Conservation (phyloP, 129 eudicot genomes). For the Chrysanthemum lavandulifolium region DNA sequence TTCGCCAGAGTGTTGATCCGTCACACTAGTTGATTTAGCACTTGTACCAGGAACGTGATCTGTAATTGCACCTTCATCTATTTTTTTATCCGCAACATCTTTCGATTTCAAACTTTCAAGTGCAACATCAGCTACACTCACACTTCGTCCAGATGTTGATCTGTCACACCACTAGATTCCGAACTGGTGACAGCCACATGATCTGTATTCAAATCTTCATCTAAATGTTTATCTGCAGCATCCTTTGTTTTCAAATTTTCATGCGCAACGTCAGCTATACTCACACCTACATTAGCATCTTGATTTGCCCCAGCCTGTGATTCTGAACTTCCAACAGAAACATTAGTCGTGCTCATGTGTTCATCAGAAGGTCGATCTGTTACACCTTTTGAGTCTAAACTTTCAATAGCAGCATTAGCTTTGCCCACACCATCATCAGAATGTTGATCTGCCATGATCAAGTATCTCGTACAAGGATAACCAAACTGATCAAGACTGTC, state of each 20-base stretch:
- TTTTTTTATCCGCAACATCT: slow-evolving; percentile 6
- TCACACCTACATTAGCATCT: slow-evolving; percentile 21
- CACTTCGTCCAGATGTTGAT: slow-evolving; percentile 14
- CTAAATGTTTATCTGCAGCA: slow-evolving; percentile 6
- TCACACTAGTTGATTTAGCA: background rate
- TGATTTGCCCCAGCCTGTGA: background rate
- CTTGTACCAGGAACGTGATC: background rate
- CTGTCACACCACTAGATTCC: background rate
- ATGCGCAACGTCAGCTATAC: slow-evolving; percentile 4
- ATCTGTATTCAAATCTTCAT: background rate
- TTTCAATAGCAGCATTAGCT: background rate
- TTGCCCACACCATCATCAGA: slow-evolving; percentile 43
- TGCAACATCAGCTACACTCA: background rate
- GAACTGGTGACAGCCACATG: no score
- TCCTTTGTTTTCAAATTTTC: slow-evolving; percentile 2
- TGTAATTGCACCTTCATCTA: background rate
- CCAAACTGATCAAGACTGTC: background rate
- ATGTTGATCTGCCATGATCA: slow-evolving; percentile 58
- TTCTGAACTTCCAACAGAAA: background rate
- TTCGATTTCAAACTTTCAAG: background rate
- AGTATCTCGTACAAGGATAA: slow-evolving; percentile 20
- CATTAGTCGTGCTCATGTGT: background rate
- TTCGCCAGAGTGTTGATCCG: slow-evolving; percentile 13
- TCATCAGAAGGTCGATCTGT: slow-evolving; percentile 13
- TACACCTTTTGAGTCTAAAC: slow-evolving; percentile 14